These are phyloP conservation scores for Podaxis carcinomalis DNA, from an alignment of 768 basidiomycete species.

Conservation along the genomic window DNA sequence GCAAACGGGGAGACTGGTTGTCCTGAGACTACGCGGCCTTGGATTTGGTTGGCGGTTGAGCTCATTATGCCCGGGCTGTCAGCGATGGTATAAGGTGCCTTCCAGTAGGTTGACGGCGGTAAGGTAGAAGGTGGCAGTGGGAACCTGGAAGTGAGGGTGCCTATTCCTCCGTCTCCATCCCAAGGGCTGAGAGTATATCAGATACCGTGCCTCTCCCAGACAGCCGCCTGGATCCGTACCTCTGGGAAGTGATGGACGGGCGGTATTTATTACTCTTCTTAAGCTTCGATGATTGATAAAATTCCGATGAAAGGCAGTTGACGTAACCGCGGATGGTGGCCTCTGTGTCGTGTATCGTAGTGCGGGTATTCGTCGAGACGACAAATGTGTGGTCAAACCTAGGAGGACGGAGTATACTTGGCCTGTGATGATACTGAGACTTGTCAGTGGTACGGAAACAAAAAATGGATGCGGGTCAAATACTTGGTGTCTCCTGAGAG, in stretches of 20 bases:
- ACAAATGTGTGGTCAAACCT: neutral
- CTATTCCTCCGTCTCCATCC: neutral
- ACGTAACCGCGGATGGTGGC: neutral
- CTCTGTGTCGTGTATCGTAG: neutral
- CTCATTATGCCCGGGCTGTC: neutral
- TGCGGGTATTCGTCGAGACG: neutral
- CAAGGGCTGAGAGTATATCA: neutral
- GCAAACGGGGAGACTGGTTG: neutral
- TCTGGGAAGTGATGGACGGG: neutral
- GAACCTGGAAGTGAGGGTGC: neutral
- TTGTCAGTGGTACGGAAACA: neutral
- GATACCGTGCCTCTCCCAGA: neutral
- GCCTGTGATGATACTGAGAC: neutral
- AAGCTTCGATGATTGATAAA: neutral
- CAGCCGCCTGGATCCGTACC: neutral
- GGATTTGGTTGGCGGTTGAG: neutral
- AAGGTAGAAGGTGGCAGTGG: neutral
- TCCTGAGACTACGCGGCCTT: neutral
- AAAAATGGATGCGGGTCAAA: neutral
- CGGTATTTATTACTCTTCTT: neutral
- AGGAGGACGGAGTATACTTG: neutral
- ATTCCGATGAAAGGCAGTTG: neutral
- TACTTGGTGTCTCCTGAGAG: conserved; percentile 27
- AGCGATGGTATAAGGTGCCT: neutral
- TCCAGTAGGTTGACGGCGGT: neutral